These are phyloP conservation scores for Lyophyllum atratum DNA, from an alignment of 768 basidiomycete species.

Conservation along the genomic window DNA sequence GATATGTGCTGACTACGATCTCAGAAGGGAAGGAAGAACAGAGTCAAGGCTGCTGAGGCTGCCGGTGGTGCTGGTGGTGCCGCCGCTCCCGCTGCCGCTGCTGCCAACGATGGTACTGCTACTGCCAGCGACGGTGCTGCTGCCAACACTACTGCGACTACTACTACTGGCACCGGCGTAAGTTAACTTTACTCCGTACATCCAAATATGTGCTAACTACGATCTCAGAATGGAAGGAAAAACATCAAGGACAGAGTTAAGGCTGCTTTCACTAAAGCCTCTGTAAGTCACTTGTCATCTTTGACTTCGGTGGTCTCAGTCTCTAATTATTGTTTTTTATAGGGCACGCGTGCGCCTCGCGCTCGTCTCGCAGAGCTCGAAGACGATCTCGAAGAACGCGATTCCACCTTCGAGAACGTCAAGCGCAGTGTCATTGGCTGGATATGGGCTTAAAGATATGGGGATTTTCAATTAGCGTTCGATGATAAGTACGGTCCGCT, in stretches of 20 bases:
- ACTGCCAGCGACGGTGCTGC: slow-evolving; percentile 5
- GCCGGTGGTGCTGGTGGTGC: no score
- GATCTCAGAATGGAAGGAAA: slow-evolving; percentile 2
- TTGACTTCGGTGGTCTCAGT: not conserved
- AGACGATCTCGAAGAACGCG: not conserved
- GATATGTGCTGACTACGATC: not conserved
- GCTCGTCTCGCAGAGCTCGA: slow-evolving; percentile 32
- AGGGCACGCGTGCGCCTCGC: slow-evolving; percentile 44
- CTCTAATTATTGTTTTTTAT: not conserved
- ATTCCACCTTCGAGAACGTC: slow-evolving; percentile 14
- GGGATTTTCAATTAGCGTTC: not conserved
- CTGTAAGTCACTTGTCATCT: slow-evolving; percentile 13
- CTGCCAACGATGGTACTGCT: slow-evolving; percentile 1
- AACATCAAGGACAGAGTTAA: slow-evolving; percentile 13
- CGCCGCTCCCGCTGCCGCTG: not conserved
- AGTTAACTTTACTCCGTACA: not conserved
- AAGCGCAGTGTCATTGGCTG: slow-evolving; percentile 28
- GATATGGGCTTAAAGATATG: slow-evolving; percentile 28
- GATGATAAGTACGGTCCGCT: not conserved
- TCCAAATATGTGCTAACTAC: not conserved
- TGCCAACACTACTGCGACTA: not conserved
- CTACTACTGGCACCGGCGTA: slow-evolving; percentile 13
- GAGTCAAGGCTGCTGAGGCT: slow-evolving; percentile 14
- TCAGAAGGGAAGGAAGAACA: slow-evolving; percentile 5
- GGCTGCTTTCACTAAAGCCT: slow-evolving; percentile 17